These are phyloP conservation scores for Ormosia semicastrata DNA, from an alignment of 306 rosid species.

Conservation along the genomic window DNA sequence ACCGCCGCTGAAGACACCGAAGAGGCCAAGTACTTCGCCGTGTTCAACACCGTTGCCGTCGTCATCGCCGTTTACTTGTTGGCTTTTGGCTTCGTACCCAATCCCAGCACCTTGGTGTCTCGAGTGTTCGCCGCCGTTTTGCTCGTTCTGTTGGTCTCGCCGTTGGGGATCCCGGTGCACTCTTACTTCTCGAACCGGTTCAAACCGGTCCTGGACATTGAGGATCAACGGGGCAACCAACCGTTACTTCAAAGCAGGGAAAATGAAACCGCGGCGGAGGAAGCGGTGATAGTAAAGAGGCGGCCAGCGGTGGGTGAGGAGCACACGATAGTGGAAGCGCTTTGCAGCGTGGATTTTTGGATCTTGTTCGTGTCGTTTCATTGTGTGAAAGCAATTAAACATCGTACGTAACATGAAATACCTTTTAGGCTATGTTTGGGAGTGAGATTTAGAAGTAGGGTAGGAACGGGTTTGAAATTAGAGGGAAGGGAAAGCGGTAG, in stretches of 20 bases:
- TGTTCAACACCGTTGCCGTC: conserved; percentile 64
- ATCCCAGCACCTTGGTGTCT: conserved; percentile 44
- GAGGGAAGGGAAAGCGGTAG: too few relatives aligned
- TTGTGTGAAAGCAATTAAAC: too few relatives aligned
- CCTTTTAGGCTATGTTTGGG: too few relatives aligned
- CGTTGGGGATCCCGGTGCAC: conserved; percentile 57
- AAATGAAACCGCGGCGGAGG: not conserved
- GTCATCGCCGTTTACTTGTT: conserved; percentile 63
- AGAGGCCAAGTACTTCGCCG: conserved; percentile 58
- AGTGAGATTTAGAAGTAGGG: too few relatives aligned
- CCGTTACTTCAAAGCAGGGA: conserved; percentile 36
- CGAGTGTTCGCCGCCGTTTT: conserved; percentile 41
- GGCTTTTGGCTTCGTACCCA: conserved; percentile 52
- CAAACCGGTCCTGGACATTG: conserved; percentile 34
- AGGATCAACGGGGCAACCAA: conserved; percentile 29
- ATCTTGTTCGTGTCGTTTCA: conserved; percentile 77
- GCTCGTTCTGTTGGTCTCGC: conserved; percentile 61
- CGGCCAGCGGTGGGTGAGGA: conserved; percentile 76
- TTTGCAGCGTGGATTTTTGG: conserved; percentile 76
- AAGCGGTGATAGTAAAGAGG: not conserved
- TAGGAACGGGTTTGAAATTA: conserved; percentile 90
- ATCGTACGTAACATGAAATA: too few relatives aligned
- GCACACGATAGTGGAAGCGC: conserved; percentile 64
- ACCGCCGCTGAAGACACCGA: conserved; percentile 40
- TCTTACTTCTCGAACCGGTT: conserved; percentile 27